These are phyloP conservation scores for Monosporozyma solicola DNA, from an alignment of 805 yeast species.

Conservation along the genomic window DNA sequence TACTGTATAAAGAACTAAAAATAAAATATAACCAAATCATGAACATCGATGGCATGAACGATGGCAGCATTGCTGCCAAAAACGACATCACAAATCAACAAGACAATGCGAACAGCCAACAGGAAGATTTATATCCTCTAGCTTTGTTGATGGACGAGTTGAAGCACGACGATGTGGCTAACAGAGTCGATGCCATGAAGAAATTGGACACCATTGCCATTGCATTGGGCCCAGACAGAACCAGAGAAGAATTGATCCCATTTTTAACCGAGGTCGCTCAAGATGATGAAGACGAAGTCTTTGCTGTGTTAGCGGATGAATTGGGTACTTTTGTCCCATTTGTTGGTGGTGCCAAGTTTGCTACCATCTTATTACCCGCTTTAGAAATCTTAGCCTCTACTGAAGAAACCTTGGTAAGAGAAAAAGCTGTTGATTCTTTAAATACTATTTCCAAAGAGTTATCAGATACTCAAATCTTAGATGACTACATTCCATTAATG, in stretches of 20 bases:
- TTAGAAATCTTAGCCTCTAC: constrained; percentile 80
- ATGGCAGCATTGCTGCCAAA: background rate
- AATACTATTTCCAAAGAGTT: constrained; percentile 60
- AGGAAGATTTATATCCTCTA: constrained; percentile 65
- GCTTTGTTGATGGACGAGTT: constrained; percentile 95
- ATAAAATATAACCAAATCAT: background rate
- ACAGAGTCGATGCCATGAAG: constrained; percentile 91
- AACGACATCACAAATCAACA: constrained; percentile 3
- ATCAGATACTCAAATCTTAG: constrained; percentile 51
- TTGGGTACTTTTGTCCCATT: constrained; percentile 80
- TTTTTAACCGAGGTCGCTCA: constrained; percentile 78
- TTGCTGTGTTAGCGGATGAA: constrained; percentile 87
- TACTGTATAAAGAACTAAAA: background rate
- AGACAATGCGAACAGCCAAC: background rate
- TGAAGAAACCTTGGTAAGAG: constrained; percentile 95
- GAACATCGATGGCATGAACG: background rate
- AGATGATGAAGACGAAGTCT: constrained; percentile 97
- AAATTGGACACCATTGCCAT: constrained; percentile 88
- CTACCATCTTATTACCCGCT: constrained; percentile 50
- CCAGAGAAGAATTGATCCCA: constrained; percentile 81
- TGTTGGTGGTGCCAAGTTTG: constrained; percentile 72
- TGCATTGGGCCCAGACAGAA: constrained; percentile 90
- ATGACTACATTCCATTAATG: constrained; percentile 65
- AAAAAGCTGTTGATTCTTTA: constrained; percentile 82
- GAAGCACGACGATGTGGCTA: constrained; percentile 90